phyloP scores from a whole-genome alignment of 371 early-diverging fungal species.

The Lichtheimia corymbifera region DNA sequence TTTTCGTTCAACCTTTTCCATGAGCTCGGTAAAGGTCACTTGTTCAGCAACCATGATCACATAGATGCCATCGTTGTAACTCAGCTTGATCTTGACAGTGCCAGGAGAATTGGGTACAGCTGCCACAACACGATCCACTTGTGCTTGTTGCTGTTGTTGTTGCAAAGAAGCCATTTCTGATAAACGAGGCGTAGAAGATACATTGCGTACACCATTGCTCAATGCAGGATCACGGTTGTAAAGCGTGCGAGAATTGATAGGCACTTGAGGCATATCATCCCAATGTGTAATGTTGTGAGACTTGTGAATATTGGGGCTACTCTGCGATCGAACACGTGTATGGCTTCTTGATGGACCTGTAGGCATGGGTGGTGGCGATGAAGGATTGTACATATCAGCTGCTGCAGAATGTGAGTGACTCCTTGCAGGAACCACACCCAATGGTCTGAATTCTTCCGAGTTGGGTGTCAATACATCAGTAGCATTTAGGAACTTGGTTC shows the following conservation, averaged over 20 bases:
- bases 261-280: conserved; percentile 25
- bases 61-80: conserved; percentile 84
- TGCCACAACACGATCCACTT: conserved; percentile 11
- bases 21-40: conserved; percentile 74
- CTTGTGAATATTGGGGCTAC: conserved; percentile 66
- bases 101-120: conserved; percentile 9
- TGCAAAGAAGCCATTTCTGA: conserved; percentile 12
- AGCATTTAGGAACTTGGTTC: conserved; percentile 35
- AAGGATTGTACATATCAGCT: conserved; percentile 12
- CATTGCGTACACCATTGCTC: conserved; percentile 25
- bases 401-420: conserved; percentile 41
- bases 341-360: conserved; percentile 12
- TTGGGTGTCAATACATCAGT: conserved; percentile 19
- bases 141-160: conserved; percentile 4
- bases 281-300: conserved; percentile 13
- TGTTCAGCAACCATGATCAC: conserved; percentile 78
- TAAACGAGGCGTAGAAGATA: conserved; percentile 30
- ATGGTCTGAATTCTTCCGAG: conserved; percentile 7
- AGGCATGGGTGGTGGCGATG: conserved; percentile 38
- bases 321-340: conserved; percentile 59
- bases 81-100: conserved; percentile 78
- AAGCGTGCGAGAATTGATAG: conserved; percentile 27
- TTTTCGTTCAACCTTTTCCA: conserved; percentile 83
- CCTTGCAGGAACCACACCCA: conserved; percentile 25
- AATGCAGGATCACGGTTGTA: conserved; percentile 56